Evolutionary conservation across 2,329 filamentous ascomycete species (phyloP).

Genomic region (Ophiostoma triangulosporum): DNA sequence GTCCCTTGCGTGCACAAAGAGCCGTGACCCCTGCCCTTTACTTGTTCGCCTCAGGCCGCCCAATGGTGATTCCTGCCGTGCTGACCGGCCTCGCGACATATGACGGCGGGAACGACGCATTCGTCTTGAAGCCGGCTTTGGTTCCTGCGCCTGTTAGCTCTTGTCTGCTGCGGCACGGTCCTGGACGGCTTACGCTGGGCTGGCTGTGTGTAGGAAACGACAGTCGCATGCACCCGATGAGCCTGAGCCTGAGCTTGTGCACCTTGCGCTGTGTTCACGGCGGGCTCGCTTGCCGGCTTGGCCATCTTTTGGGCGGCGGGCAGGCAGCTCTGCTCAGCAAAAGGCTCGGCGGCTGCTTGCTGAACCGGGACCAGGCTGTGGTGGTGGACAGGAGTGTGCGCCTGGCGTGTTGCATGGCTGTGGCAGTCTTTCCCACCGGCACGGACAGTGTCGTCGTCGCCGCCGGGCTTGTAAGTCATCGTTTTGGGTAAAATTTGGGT

Average conservation of each 20-base stretch:
- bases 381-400: not conserved
- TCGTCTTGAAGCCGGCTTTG: not conserved
- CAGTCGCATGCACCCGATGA: not conserved
- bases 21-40: not conserved
- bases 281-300: not conserved
- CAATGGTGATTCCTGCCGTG: not conserved
- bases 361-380: not conserved
- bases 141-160: not conserved
- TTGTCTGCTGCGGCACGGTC: not conserved
- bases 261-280: not conserved
- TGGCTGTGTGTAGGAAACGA: not conserved
- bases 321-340: not conserved
- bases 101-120: not conserved
- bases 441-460: too few species aligned
- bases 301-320: not conserved
- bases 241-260: not conserved
- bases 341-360: not conserved
- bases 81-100: not conserved
- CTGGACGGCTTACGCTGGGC: not conserved
- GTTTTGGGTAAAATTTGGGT: too few species aligned
- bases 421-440: too few species aligned
- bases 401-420: not conserved
- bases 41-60: not conserved
- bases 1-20: not conserved
- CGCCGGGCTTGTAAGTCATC: too few species aligned